Base-by-base conservation (phyloP, 805 yeast genomes). In the Nakazawaea anatomiae region DNA sequence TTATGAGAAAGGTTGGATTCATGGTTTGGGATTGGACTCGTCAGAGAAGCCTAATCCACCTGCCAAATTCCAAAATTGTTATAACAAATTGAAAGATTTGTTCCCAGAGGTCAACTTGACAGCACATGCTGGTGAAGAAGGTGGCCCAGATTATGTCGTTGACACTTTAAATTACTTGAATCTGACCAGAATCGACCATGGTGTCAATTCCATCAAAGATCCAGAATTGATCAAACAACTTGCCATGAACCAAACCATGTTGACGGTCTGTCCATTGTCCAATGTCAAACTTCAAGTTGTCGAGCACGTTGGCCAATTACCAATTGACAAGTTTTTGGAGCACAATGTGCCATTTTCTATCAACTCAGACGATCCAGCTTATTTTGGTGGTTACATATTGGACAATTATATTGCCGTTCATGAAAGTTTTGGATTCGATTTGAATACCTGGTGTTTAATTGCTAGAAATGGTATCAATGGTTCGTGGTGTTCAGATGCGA, bases 111-210 rank as follows among this genome's bases (percentile, higher is more conserved):
- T 83, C 50, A 76, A 80, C 39, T 72, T 85, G 50, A 88, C 95
- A 38, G 92, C 96, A 2, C 96, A 88, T 61, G 95, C 94, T 2
- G 96, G 96, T 59, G 96, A 88, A 68, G 95, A 88, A 70, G 95
- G 92, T 48, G 88, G 85, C 55, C 82, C 89, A 41, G 75, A 79
- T n/a, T 86, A 72, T 57, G 87, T 87, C 30, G 52, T 68, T 8
- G 74, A 73, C 48, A 70, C 94, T 1, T 68, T 87, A 54, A 83
- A 85, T 58, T 52, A 72, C 44, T 73, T 85, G 52, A 73, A 79
- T 1, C 87, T 79, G 29, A 74, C 82, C 35, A 77, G 96, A 66
- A 83, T 88, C 51, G 96, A 88, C 61, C 96, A 88, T 61, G 95
- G 95, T 50, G 79, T 87, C 56, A 81, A 84, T 60, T 77, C 89